Evolutionary conservation across 108 stramenopile genomes (phyloP), one percentile per base, ranked within the genome.

Genomic region (Cyclostephanos invisitatus): DNA sequence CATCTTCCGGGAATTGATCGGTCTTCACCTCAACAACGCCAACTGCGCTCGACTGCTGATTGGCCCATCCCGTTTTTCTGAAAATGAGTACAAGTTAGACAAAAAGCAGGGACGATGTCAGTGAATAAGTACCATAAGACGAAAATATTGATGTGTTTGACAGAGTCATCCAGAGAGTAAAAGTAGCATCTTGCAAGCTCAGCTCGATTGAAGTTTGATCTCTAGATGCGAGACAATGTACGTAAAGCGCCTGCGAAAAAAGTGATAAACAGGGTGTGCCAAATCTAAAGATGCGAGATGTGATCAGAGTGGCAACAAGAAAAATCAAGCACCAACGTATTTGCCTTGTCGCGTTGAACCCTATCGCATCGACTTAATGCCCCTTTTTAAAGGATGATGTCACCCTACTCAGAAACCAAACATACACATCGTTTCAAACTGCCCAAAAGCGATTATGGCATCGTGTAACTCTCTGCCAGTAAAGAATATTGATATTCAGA

Each of bases 1-100:
- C 84, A 74, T 96, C 90, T 27, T 71, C 75, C 0, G 95, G 95
- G 35, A 92, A 87, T 53, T 81, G 81, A 21, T 84, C 80, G 11
- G 90, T 83, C 17, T 81, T 80, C 11, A 86, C 82, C 24, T 85
- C 90, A 25, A 71, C 77, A 15, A 82, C 78, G 15, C 86, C 86
- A 35, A 77, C 74, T 38, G 83, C 64, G 12, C 81, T 72, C 24
- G 53, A 47, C 62, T 90, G 89, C 51, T 86, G 86, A 28, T 83
- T 83, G 14, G 91, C 91, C 94, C 94, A 95, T n/a, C 94, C 94
- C n/a, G 91, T 95, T 73, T 91, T 94, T 70, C 79, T 84, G 64
- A 3, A 28, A 50, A 42, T 17, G 18, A 59, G 48, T 15, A 64
- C 10, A 61, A 18, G 28, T 14, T 62, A 62, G 37, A 44, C 21